Evolutionary conservation across 495 filamentous ascomycete genomes (phyloP), one percentile per base, ranked within the genome.

Genomic region (Aspergillus affinis): DNA sequence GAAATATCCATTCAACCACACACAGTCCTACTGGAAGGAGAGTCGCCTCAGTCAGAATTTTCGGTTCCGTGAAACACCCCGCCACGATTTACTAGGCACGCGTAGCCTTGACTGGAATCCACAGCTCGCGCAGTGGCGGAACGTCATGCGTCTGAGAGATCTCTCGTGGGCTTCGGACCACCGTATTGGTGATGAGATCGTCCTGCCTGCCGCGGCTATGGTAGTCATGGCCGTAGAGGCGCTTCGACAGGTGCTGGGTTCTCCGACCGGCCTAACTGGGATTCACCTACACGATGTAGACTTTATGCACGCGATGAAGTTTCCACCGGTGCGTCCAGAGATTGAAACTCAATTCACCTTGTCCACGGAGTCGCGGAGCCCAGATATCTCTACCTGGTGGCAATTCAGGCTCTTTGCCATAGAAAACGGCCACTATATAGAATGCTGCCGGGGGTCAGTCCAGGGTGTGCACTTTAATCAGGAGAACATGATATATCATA

Each of bases 1-100:
- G 2, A 65, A 69, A 26, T 83, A 83, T 50, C 29, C 51, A 7
- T 83, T 78, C 70, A 75, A 81, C 47, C 79, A 82, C 41, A 59
- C 41, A 15, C 41, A 58, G n/a, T 13, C 32, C 2, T 60, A 56
- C 13, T 60, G 53, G 54, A 18, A 54, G 12, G 48, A 63, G 27
- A 68, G 54, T 26, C 54, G 64, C 20, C 29, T 52, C 10, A 61
- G 60, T 18, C 48, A 57, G 26, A 48, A 36, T n/a, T 47, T 57
- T 26, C 48, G 60, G 6, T 20, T 61, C 9, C 66, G 65, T 0
- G 20, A 52, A 9, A 10, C 56, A 30, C 55, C 56, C 4, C 64
- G 61, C 3, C 36, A 54, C 1, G 67, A 69, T 45, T 51, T 76
- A 8, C 54, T 76, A 0, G 73, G 73, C 0, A 20, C 57, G 1